Percentiles rank a stretch among this genome's conserved stretches.
These are phyloP conservation scores for Moricandia arvensis DNA, from an alignment of 345 rosid genomes.

Conservation along the genomic window DNA sequence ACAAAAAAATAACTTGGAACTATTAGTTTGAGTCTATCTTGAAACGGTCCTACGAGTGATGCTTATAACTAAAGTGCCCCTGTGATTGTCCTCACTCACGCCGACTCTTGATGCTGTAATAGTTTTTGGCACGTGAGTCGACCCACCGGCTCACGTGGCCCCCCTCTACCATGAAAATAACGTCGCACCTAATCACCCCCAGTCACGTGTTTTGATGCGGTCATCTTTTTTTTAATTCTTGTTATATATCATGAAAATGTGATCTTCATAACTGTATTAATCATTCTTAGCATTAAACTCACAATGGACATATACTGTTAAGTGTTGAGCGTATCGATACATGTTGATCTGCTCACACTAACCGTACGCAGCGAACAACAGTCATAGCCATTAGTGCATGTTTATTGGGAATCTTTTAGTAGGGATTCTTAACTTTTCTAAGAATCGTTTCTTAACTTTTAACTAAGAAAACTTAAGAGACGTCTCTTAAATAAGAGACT, in stretches of 20 bases:
- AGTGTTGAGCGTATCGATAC: neutral
- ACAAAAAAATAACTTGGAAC: neutral
- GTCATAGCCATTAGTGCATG: neutral
- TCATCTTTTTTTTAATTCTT: neutral
- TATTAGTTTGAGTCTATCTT: neutral
- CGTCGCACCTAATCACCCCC: slow-evolving; percentile 6
- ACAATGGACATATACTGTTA: neutral
- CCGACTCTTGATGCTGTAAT: slow-evolving; percentile 10
- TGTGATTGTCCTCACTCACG: slow-evolving; percentile 10
- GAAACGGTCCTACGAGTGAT: neutral
- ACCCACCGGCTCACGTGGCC: slow-evolving; percentile 17
- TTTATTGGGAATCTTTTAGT: too few relatives aligned
- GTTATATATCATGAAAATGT: neutral
- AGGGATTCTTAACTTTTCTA: too few relatives aligned
- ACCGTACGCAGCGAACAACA: neutral
- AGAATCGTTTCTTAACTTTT: too few relatives aligned
- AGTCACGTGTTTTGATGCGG: slow-evolving; percentile 14
- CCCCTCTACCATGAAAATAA: slow-evolving; percentile 5
- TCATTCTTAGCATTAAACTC: neutral
- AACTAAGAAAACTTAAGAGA: too few relatives aligned
- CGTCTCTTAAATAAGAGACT: too few relatives aligned
- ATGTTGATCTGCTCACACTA: neutral
- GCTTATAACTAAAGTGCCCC: neutral
- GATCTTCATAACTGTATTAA: neutral
- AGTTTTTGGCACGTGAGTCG: slow-evolving; percentile 13